Conservation (phyloP, 1,284 basidiomycete genomes). For the Phellopilus nigrolimitatus region DNA sequence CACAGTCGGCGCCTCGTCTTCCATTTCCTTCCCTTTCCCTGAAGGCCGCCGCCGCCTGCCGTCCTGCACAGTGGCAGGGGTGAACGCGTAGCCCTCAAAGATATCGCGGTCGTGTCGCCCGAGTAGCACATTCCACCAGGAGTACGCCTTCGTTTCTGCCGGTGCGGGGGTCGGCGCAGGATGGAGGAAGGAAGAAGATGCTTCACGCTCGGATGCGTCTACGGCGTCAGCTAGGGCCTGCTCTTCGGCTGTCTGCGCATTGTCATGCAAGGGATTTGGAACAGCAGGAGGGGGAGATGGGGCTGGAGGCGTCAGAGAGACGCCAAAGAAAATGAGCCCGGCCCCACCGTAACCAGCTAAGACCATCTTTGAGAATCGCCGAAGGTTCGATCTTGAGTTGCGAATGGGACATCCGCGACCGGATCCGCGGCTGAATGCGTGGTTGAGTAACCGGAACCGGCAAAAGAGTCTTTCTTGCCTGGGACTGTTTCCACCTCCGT, state of each 20-base stretch:
- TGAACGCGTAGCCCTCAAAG: conserved; percentile 53
- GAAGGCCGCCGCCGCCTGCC: conserved; percentile 26
- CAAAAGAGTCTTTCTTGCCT: not conserved
- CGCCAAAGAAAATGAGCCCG: conserved; percentile 72
- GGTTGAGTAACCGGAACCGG: not conserved
- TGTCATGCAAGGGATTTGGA: conserved; percentile 25
- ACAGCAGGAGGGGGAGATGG: conserved; percentile 27
- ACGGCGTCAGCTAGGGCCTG: conserved; percentile 60
- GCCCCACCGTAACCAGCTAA: conserved; percentile 77
- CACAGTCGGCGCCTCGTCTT: conserved; percentile 39
- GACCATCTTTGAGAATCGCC: conserved; percentile 73
- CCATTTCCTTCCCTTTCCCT: conserved; percentile 31
- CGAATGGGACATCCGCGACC: conserved; percentile 34
- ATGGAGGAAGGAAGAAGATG: conserved; percentile 26
- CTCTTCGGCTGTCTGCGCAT: conserved; percentile 41
- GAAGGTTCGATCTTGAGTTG: conserved; percentile 63
- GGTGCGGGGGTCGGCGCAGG: conserved; percentile 13
- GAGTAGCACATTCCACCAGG: conserved; percentile 76
- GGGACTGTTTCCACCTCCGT: conserved; percentile 39
- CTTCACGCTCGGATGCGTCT: conserved; percentile 62
- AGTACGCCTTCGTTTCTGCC: conserved; percentile 36
- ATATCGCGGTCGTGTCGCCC: conserved; percentile 77
- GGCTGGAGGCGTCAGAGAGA: conserved; percentile 40
- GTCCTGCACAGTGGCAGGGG: conserved; percentile 20
- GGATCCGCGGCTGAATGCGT: not conserved